These are phyloP conservation scores for Phlebiopsis flavidoalba DNA, from an alignment of 768 basidiomycete species.

Conservation along the genomic window DNA sequence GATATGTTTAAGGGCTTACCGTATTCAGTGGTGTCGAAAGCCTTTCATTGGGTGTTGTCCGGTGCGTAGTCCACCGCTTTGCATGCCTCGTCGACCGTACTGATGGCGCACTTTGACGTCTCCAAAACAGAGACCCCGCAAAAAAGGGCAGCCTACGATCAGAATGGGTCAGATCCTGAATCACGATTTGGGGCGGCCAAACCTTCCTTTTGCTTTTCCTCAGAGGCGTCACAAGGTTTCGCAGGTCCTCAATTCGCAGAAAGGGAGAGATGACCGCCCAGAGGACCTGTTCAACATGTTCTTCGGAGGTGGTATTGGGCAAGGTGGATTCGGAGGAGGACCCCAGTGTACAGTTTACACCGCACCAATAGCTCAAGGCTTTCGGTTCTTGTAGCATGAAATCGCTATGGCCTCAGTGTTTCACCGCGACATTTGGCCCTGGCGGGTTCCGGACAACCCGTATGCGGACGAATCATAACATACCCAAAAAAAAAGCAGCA, in stretches of 20 bases:
- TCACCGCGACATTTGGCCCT: constrained; percentile 70
- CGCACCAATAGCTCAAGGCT: constrained; percentile 12
- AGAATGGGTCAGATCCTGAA: constrained; percentile 85
- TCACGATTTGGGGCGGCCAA: constrained; percentile 71
- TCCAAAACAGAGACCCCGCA: constrained; percentile 61
- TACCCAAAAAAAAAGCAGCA: constrained; percentile 26
- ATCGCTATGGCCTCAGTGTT: constrained; percentile 45
- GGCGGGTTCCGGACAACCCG: constrained; percentile 77
- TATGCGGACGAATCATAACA: constrained; percentile 41
- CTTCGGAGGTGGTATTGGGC: constrained; percentile 74
- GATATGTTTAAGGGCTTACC: background rate
- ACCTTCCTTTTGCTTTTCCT: constrained; percentile 51
- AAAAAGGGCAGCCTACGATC: constrained; percentile 85
- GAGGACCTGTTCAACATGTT: constrained; percentile 99
- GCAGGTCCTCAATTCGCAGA: constrained; percentile 48
- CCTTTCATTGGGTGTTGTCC: constrained; percentile 92
- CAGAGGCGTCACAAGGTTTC: constrained; percentile 43
- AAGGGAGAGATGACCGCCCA: constrained; percentile 85
- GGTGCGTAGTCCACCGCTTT: constrained; percentile 32
- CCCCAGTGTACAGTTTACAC: constrained; percentile 14
- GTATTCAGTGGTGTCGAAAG: constrained; percentile 87
- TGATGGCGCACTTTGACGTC: background rate
- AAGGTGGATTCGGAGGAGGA: constrained; percentile 46
- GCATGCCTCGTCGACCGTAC: background rate
- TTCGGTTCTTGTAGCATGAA: constrained; percentile 5